Evolutionary conservation across 2,329 filamentous ascomycete species (phyloP), one percentile per base, ranked within the genome.

Genomic region (Tolypocladium endophyticum): DNA sequence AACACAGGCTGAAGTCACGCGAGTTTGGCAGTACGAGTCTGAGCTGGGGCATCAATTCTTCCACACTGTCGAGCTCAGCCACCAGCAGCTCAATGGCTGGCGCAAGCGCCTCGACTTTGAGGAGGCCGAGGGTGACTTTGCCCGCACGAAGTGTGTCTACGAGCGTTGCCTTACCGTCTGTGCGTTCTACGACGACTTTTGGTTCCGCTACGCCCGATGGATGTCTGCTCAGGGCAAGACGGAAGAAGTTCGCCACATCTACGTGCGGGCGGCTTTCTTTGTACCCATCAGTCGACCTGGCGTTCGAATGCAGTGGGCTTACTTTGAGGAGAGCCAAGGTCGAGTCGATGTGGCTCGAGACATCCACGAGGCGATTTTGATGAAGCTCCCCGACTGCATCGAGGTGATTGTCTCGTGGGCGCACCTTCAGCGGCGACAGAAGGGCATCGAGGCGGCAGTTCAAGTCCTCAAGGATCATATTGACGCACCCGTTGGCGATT

Each of bases 21-120:
- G 94, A 75, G 86, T 94, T 63, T 97, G 93, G 92, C 92, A 89
- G 0, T 97, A 90, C 66, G 94, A 99, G 71, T 88, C 90, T 0
- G 91, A 95, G 72, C 89, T 97, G 69, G 97, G 97, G 77, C 86
- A 94, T 1, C 92, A 92, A 0, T 99, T 97, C 72, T 99, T 97
- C 77, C 93, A 97, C 70, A 91, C 97, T 36, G 96, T 91, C 1
- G 90, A 96, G 70, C 81, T 99, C 11, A 92, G 97, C 66, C 87
- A 94, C 62, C 77, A 84, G 11, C 91, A 99, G 70, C 77, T 99
- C 23, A 80, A 78, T 43, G 97, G 96, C 73, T 99, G 94, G 94
- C 85, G 89, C 68, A 96, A 96, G 69, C 99, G 97, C 68, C 83
- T 99, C 53, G 93, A 97, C 71, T 97, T 95, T 67, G 94, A 99